Conservation (phyloP, 78 protist genomes). For the Dictyostelium firmibasis region DNA sequence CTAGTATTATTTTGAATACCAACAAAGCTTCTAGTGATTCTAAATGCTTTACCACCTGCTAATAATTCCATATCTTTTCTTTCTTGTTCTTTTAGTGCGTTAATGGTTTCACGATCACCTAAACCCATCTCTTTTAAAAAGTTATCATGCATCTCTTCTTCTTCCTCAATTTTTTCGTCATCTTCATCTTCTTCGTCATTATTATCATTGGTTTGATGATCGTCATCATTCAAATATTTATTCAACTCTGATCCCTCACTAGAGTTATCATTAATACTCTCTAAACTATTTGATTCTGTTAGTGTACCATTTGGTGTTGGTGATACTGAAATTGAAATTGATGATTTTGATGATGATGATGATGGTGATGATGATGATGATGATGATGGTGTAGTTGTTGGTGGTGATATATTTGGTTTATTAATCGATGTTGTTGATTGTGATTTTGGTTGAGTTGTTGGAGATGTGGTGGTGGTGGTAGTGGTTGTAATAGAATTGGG, state of each 20-base stretch:
- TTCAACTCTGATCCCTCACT: constrained; percentile 1
- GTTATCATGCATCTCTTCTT: constrained; percentile 68
- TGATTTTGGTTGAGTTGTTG: background rate
- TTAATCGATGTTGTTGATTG: background rate
- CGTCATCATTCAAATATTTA: constrained; percentile 15
- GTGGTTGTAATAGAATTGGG: too few species aligned
- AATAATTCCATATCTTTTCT: constrained; percentile 52
- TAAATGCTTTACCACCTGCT: constrained; percentile 62
- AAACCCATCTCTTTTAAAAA: constrained; percentile 55
- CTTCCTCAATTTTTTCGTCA: constrained; percentile 58
- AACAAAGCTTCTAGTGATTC: constrained; percentile 72
- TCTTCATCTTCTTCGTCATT: background rate
- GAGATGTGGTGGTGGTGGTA: background rate
- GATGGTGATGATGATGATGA: background rate
- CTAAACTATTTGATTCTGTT: background rate
- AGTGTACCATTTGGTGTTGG: background rate
- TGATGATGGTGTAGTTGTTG: too few species aligned
- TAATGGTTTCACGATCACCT: background rate
- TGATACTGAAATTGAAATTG: background rate
- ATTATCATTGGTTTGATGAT: background rate
- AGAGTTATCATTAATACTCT: background rate
- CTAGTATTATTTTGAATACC: background rate
- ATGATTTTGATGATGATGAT: background rate
- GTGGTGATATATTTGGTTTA: background rate
- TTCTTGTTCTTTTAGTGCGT: constrained; percentile 53